These are phyloP conservation scores for Myriosclerotinia duriaeana DNA, from an alignment of 2,329 filamentous ascomycete genomes.

Conservation along the genomic window DNA sequence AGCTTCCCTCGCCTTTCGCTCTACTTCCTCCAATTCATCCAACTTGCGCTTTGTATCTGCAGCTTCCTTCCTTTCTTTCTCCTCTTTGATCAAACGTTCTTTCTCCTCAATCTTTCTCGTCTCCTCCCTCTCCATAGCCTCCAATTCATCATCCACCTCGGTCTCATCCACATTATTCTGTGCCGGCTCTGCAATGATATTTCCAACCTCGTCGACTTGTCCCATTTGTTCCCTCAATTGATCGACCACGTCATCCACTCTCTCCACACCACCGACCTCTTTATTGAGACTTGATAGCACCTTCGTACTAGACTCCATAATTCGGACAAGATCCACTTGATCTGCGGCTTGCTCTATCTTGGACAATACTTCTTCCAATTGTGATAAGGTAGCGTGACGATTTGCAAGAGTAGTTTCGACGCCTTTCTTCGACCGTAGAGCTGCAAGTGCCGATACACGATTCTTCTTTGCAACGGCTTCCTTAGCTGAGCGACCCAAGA, in stretches of 20 bases:
- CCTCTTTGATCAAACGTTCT: constrained; percentile 34
- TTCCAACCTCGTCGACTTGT: constrained; percentile 77
- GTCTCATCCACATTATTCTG: constrained; percentile 66
- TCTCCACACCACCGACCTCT: constrained; percentile 73
- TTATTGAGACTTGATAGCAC: constrained; percentile 73
- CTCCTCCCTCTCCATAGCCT: constrained; percentile 60
- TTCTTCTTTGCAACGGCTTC: constrained; percentile 72
- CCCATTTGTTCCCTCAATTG: constrained; percentile 75
- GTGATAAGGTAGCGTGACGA: constrained; percentile 70
- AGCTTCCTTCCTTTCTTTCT: constrained; percentile 36
- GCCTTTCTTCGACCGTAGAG: constrained; percentile 79
- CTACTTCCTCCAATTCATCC: constrained; percentile 35
- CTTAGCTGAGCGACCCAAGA: constrained; percentile 64
- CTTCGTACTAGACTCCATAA: constrained; percentile 75
- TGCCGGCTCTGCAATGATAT: constrained; percentile 66
- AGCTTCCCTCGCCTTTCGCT: constrained; percentile 28
- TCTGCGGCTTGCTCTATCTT: constrained; percentile 83
- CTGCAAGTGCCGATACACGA: constrained; percentile 69
- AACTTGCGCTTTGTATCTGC: constrained; percentile 38
- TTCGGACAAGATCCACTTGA: constrained; percentile 77
- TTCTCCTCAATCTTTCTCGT: constrained; percentile 47
- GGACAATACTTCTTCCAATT: constrained; percentile 80
- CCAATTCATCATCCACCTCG: constrained; percentile 86
- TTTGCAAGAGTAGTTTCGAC: constrained; percentile 71
- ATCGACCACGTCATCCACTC: constrained; percentile 74